Percentiles rank a stretch among this genome's conserved stretches.
Evolutionary conservation across 805 yeast species (phyloP).

Genomic region (Saccharomycopsis vini): DNA sequence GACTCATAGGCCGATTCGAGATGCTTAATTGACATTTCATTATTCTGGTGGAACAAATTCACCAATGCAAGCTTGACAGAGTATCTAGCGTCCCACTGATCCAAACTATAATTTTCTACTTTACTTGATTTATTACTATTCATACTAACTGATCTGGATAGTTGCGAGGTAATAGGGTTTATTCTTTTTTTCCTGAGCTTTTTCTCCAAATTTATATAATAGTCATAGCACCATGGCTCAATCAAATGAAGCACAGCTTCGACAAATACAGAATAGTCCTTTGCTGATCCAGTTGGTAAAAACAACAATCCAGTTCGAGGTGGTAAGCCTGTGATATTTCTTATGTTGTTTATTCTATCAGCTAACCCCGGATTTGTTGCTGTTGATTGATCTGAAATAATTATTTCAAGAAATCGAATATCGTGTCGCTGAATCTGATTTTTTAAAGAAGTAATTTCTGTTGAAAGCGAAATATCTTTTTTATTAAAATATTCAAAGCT

Average conservation of each 20-base stretch:
- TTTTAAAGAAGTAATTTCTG: constrained; percentile 31
- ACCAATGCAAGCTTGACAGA: constrained; percentile 42
- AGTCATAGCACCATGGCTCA: constrained; percentile 36
- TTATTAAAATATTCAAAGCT: constrained; percentile 18
- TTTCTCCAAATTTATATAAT: constrained; percentile 34
- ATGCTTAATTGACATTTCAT: constrained; percentile 40
- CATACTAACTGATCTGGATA: constrained; percentile 20
- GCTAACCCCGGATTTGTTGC: constrained; percentile 27
- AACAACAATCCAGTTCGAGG: constrained; percentile 37
- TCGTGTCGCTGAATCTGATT: constrained; percentile 25
- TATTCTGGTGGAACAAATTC: constrained; percentile 39
- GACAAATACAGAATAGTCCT: constrained; percentile 34
- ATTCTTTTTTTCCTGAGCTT: constrained; percentile 31
- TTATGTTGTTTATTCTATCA: constrained; percentile 29
- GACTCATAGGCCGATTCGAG: constrained; percentile 48
- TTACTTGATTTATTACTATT: not conserved
- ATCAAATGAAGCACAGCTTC: constrained; percentile 31
- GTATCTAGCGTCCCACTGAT: constrained; percentile 43
- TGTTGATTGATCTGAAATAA: constrained; percentile 23
- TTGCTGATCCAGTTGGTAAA: constrained; percentile 32
- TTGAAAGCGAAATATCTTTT: constrained; percentile 28
- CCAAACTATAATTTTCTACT: constrained; percentile 20
- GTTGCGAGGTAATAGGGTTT: constrained; percentile 5
- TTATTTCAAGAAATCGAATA: constrained; percentile 29
- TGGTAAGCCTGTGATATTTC: constrained; percentile 35